Base-by-base conservation (phyloP, 805 yeast species). In the Pichia kluyveri region DNA sequence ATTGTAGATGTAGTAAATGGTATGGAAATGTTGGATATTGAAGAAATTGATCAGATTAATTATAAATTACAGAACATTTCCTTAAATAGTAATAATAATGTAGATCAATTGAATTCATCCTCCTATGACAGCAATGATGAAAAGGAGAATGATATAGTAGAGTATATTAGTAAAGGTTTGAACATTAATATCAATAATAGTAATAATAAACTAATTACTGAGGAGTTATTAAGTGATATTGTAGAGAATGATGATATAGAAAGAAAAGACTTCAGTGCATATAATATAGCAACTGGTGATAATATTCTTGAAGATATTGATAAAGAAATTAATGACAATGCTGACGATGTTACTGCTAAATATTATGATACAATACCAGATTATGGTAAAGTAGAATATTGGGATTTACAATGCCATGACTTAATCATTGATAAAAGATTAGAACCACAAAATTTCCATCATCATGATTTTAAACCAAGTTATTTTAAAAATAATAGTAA, bases 381-480 rank as follows among this genome's bases (percentile, higher is more conserved):
- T 19, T 40, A 18, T 15, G 48, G 48, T 4, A 41, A 45, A 18
- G 17, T 14, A 3, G 38, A 52, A 18, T 54, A 41, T 32, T 54
- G 55, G 52, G 38, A 40, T 4, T 42, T 36, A 8, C 36, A 41
- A n/a, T 26, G 38, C 14, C 18, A 17, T 9, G 9, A 19, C 7
- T 5, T 8, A 8, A n/a, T 23, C 10, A 36, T 44, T 41, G 43
- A 42, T 12, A 23, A 42, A 32, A 32, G 47, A 11, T 41, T 57
- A 4, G 43, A 49, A 18, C 60, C 58, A 26, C 60, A 52, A 44
- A 17, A n/a, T 14, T 59, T 55, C 38, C 55, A 52, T 15, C 56
- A 49, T 17, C 57, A 55, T 39, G 27, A 3, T 10, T 43, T 54
- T 14, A 42, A 40, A 10, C 38, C 14, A 15, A 28, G 38, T 8